These are phyloP conservation scores for Fistulifera solaris DNA, from an alignment of 108 stramenopile species.

Conservation along the genomic window DNA sequence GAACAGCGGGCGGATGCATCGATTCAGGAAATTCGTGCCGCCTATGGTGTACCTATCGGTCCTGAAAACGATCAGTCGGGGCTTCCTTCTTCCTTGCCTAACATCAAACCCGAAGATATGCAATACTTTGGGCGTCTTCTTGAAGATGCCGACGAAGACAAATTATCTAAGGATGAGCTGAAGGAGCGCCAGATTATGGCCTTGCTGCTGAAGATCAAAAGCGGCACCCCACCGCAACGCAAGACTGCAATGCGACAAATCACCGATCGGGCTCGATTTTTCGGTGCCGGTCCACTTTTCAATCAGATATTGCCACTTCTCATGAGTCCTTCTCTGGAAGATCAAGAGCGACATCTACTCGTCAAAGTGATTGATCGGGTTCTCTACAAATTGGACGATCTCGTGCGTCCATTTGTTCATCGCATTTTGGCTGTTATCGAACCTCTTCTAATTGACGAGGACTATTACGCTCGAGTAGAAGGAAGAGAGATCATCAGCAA, in stretches of 20 bases:
- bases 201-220: slow-evolving; percentile 95
- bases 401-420: slow-evolving; percentile 95
- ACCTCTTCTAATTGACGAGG: slow-evolving; percentile 97
- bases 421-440: slow-evolving; percentile 96
- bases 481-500: slow-evolving; percentile 99
- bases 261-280: slow-evolving; percentile 88
- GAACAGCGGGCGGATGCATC: slow-evolving; percentile 70
- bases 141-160: slow-evolving; percentile 77
- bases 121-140: slow-evolving; percentile 96
- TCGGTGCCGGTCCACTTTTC: slow-evolving; percentile 96
- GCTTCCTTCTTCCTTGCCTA: slow-evolving; percentile 68
- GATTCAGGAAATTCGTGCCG: slow-evolving; percentile 79
- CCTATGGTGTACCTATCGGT: slow-evolving; percentile 87
- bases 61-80: slow-evolving; percentile 40
- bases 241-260: slow-evolving; percentile 99
- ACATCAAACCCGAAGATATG: slow-evolving; percentile 98
- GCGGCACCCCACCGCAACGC: slow-evolving; percentile 96
- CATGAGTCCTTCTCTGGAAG: slow-evolving; percentile 96
- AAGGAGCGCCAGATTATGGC: slow-evolving; percentile 87
- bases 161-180: slow-evolving; percentile 70
- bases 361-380: slow-evolving; percentile 99
- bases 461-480: slow-evolving; percentile 98
- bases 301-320: slow-evolving; percentile 95
- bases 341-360: slow-evolving; percentile 97
- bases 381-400: slow-evolving; percentile 94